phyloP scores from a whole-genome alignment of 768 basidiomycete genomes.

The Albatrellus ellisii region DNA sequence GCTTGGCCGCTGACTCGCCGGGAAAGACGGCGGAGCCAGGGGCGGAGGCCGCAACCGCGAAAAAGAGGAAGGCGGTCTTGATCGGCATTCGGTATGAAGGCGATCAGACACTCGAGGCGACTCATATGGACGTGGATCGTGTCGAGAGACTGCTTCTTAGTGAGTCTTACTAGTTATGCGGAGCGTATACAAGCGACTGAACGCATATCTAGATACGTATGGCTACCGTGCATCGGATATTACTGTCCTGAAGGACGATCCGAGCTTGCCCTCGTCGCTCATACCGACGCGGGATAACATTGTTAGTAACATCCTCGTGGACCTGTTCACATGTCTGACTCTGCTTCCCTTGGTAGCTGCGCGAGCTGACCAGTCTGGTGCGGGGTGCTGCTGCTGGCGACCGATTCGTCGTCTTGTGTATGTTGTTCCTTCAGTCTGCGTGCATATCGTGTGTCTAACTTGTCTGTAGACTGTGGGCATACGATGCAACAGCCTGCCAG shows the following conservation, averaged over 20 bases:
- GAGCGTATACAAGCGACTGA: too few relatives aligned
- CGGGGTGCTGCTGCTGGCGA: conserved; percentile 14
- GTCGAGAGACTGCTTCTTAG: too few relatives aligned
- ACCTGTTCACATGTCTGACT: neutral
- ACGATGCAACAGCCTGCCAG: conserved; percentile 11
- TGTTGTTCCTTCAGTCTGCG: neutral
- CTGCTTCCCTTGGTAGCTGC: conserved; percentile 11
- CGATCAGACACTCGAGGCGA: too few relatives aligned
- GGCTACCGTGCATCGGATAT: conserved; percentile 10
- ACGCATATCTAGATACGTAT: conserved; percentile 9
- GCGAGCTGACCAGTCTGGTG: conserved; percentile 11
- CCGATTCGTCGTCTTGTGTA: conserved; percentile 17
- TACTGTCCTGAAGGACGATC: conserved; percentile 9
- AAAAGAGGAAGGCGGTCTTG: too few relatives aligned
- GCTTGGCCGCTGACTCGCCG: too few relatives aligned
- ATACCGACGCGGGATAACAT: conserved; percentile 12
- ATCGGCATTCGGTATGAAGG: too few relatives aligned
- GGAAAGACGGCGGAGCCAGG: too few relatives aligned
- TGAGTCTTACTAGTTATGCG: too few relatives aligned
- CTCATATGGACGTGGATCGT: too few relatives aligned
- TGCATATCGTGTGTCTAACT: neutral
- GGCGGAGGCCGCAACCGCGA: too few relatives aligned
- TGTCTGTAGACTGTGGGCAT: conserved; percentile 18
- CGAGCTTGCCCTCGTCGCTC: neutral
- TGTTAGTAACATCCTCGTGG: conserved; percentile 1